phyloP scores from a whole-genome alignment of 140 eudicot species.

The Artemisia princeps region DNA sequence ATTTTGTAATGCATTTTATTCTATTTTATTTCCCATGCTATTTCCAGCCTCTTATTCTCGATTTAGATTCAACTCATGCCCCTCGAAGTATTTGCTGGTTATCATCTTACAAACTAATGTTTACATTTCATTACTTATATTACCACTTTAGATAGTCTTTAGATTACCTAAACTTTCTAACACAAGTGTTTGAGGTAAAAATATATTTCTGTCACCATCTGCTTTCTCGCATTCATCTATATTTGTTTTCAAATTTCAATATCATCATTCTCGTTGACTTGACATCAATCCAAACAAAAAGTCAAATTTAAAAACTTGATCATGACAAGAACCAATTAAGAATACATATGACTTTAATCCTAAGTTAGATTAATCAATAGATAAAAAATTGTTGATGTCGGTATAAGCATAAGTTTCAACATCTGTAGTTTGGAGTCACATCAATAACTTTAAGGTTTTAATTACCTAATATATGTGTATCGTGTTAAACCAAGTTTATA shows the following conservation, averaged over 20 bases:
- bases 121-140: background rate
- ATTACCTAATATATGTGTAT: background rate
- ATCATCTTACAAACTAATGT: too few species aligned
- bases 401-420: slow-evolving; percentile 6
- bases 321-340: background rate
- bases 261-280: background rate
- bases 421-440: background rate
- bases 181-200: background rate
- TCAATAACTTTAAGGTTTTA: background rate
- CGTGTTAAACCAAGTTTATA: background rate
- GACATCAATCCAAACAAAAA: background rate
- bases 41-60: too few species aligned
- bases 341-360: background rate
- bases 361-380: background rate
- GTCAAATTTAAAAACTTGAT: background rate
- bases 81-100: too few species aligned
- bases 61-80: too few species aligned
- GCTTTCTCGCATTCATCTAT: background rate
- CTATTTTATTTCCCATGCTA: too few species aligned
- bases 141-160: background rate
- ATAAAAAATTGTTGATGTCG: background rate
- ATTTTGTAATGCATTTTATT: too few species aligned
- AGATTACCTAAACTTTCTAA: background rate
- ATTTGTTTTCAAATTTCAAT: background rate
- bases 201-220: background rate